phyloP scores from a whole-genome alignment of 148 eudicot genomes.

The Nyssa sinensis region DNA sequence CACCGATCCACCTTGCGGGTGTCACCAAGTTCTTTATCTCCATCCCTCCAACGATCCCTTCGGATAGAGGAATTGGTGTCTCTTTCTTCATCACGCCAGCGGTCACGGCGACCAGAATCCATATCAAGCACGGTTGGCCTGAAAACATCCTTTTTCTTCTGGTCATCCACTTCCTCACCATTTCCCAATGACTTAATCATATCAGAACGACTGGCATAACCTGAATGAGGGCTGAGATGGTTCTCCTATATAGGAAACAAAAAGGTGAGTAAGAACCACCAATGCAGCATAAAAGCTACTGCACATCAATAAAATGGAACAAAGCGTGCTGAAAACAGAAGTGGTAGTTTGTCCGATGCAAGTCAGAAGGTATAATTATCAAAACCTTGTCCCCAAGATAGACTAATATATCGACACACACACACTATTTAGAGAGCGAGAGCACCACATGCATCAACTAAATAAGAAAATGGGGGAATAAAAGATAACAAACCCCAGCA shows the following conservation, averaged over 20 bases:
- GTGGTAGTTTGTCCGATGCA: not conserved
- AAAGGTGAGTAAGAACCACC: not conserved
- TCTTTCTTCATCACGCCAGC: constrained; percentile 98
- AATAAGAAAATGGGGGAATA: not conserved
- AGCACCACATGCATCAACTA: no score
- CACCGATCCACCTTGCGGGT: constrained; percentile 58
- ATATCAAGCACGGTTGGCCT: constrained; percentile 77
- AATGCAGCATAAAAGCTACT: not conserved
- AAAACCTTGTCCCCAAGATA: not conserved
- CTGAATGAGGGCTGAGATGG: constrained; percentile 42
- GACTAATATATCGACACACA: no score
- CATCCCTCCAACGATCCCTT: constrained; percentile 85
- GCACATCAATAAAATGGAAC: not conserved
- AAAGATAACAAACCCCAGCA: constrained; percentile 57
- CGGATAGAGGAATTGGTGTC: constrained; percentile 71
- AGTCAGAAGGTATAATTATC: not conserved
- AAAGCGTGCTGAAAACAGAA: no score
- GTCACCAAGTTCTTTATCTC: constrained; percentile 65
- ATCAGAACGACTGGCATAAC: constrained; percentile 40
- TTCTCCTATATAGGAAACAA: constrained; percentile 49
- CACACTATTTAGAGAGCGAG: no score
- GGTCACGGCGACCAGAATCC: constrained; percentile 80
- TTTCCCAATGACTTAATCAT: constrained; percentile 40
- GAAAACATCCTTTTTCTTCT: constrained; percentile 74
- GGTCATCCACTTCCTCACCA: constrained; percentile 43